Evolutionary conservation across 352 stramenopile species (phyloP), one percentile per base, ranked within the genome.

Genomic region (Globisporangium nagaii): DNA sequence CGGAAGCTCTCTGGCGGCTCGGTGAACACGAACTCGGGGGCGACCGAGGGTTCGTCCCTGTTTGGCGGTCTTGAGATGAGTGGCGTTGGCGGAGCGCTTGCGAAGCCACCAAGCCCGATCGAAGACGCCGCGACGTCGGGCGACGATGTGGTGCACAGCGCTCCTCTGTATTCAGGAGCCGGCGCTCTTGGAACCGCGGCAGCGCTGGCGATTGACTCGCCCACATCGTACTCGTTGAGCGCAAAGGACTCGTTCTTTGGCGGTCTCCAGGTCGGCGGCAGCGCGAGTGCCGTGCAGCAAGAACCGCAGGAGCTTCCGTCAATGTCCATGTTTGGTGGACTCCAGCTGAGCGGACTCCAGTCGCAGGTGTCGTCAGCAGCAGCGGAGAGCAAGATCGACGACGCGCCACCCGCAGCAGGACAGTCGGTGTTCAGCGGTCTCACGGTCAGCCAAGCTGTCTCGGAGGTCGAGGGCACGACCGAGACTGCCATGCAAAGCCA

Each of bases 1-100:
- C 30, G 51, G 15, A 48, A 64, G 11, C 57, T 59, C 20, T 46
- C 52, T 19, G 54, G 39, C 30, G 22, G n/a, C 40, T 49, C 65
- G 11, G n/a, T 24, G 4, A 45, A 47, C 10, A 61, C 51, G 7
- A 40, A 35, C 37, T 63, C 57, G 1, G 31, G 17, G 6, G 53
- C 19, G 9, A 60, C 43, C 1, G 56, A 46, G 17, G 39, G 48
- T 1, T 58, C 52, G 31, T 66, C 56, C 1, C 48, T 82, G 35
- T 79, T 81, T 43, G 70, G 68, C 15, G 68, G 73, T 10, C 53
- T 81, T 3, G 63, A 74, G n/a, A 50, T 81, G 43, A 78, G 66
- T 46, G 40, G 20, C 3, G 49, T 25, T 15, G 28, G 11, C 10
- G 37, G 20, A 1, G 22, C 11, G 39, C 51, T 48, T 19, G 49